phyloP scores from a whole-genome alignment of 306 rosid genomes.

The Sesbania bispinosa region DNA sequence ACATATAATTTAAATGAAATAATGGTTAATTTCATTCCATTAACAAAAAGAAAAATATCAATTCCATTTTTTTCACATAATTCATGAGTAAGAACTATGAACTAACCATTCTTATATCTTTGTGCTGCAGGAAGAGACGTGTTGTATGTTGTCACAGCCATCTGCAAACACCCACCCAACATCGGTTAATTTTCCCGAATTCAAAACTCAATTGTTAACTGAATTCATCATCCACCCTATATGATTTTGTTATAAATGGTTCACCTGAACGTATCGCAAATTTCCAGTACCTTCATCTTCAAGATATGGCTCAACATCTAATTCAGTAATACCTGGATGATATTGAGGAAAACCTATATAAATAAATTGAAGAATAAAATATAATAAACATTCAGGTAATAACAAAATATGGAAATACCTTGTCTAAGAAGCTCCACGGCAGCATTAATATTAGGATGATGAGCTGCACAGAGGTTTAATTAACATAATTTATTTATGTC shows the following conservation, averaged over 20 bases:
- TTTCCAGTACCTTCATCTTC: slow-evolving; percentile 87
- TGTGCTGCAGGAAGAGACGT: slow-evolving; percentile 77
- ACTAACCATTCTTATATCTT: slow-evolving; percentile 76
- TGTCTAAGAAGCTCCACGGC: slow-evolving; percentile 68
- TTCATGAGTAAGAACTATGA: slow-evolving; percentile 27
- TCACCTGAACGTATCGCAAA: slow-evolving; percentile 83
- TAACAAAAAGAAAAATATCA: not conserved
- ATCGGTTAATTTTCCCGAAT: not conserved
- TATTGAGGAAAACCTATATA: not conserved
- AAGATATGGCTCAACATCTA: slow-evolving; percentile 55
- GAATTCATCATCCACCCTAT: slow-evolving; percentile 13
- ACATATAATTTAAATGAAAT: slow-evolving; percentile 22
- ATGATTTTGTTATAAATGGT: not conserved
- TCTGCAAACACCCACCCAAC: slow-evolving; percentile 46
- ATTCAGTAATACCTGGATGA: slow-evolving; percentile 59
- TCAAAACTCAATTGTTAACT: not conserved
- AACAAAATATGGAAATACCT: slow-evolving; percentile 42
- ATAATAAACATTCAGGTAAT: not conserved
- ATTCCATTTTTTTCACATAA: not conserved
- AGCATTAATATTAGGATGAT: slow-evolving; percentile 93
- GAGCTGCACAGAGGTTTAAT: slow-evolving; percentile 54
- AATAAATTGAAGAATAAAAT: not conserved
- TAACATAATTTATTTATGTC: slow-evolving; percentile 1
- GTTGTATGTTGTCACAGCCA: slow-evolving; percentile 91
- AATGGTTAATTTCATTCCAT: not conserved